Base-by-base conservation (phyloP, 371 early-diverging fungal species). In the Mucor racemosus region DNA sequence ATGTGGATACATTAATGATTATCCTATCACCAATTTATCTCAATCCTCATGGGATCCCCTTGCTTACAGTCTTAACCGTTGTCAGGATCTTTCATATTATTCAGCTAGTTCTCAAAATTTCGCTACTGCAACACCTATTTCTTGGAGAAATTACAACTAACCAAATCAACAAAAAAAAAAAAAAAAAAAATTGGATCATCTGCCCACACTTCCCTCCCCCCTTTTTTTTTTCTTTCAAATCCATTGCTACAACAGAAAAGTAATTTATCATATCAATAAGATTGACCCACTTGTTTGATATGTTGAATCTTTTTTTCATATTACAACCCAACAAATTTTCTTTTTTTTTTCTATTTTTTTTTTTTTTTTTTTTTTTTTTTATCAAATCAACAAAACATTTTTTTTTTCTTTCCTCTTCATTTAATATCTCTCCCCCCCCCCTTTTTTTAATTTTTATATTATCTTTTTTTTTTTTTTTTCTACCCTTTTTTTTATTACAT, bases 11-110 rank as follows among this genome's bases (percentile, higher is more conserved):
- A 31, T 42, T 15, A 55, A 62, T 58, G 62, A 58, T 26, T 66
- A 63, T 41, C 66, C 60, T 40, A 34, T 65, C 58, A 72, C 72
- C 7, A 72, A 72, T 19, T 33, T 72, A 9, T 72, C 72, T 50
- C 68, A 72, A 41, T 68, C 68, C 14, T 64, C 72, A 64, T 72
- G 72, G 72, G 72, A 72, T 58, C 72, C 72, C 10, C 68, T 72
- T 40, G 68, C 68, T 39, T 72, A 72, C 40, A 72, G 65, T 21
- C 33, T 72, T 3, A 61, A 65, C 11, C 53, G 65, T 33, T 68
- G 68, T 21, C 67, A 67, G 39, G 61, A 62, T 9, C 34, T 40
- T n/a, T 60, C 61, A 34, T 58, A 39, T 14, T 56, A 58, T 40
- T 26, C 59, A 17, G 8, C 35, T 7, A 56, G 35, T 35, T 10